Conservation (phyloP, 768 basidiomycete genomes). For the Russula lepida region DNA sequence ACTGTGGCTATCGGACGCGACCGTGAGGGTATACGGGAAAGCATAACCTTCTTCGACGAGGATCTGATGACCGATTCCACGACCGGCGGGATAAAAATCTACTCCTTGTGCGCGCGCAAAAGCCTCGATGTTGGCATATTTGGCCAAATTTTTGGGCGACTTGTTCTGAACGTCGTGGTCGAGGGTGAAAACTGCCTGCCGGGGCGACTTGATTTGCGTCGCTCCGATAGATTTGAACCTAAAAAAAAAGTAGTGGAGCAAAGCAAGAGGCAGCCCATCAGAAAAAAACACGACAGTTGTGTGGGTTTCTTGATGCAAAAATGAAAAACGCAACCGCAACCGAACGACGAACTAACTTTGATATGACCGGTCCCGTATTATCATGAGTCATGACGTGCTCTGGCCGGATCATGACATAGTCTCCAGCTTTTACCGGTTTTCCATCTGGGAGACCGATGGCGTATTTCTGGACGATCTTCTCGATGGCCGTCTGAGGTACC, state of each 20-base stretch:
- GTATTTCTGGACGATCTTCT: conserved; percentile 97
- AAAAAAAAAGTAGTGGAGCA: background rate
- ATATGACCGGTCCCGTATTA: conserved; percentile 96
- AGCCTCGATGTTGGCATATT: conserved; percentile 85
- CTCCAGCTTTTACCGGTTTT: conserved; percentile 81
- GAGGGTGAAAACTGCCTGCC: conserved; percentile 89
- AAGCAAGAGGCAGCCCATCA: background rate
- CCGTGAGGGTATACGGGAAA: conserved; percentile 90
- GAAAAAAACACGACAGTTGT: background rate
- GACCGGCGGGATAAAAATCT: conserved; percentile 95
- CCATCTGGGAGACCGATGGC: conserved; percentile 80
- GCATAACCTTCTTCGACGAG: conserved; percentile 98
- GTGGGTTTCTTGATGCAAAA: background rate
- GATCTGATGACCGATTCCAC: conserved; percentile 96
- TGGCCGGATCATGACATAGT: conserved; percentile 99
- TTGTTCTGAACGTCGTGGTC: conserved; percentile 99
- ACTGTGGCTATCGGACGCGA: conserved; percentile 92
- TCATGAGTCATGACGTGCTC: conserved; percentile 99
- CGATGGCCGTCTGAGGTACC: conserved; percentile 80
- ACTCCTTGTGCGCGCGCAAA: conserved; percentile 80
- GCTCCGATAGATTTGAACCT: conserved; percentile 96
- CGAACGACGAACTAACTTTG: conserved; percentile 58
- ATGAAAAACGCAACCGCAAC: no score
- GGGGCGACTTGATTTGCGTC: conserved; percentile 67
- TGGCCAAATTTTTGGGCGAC: conserved; percentile 78